These are phyloP conservation scores for Cladophialophora psammophila DNA, from an alignment of 2,329 filamentous ascomycete genomes.

Conservation along the genomic window DNA sequence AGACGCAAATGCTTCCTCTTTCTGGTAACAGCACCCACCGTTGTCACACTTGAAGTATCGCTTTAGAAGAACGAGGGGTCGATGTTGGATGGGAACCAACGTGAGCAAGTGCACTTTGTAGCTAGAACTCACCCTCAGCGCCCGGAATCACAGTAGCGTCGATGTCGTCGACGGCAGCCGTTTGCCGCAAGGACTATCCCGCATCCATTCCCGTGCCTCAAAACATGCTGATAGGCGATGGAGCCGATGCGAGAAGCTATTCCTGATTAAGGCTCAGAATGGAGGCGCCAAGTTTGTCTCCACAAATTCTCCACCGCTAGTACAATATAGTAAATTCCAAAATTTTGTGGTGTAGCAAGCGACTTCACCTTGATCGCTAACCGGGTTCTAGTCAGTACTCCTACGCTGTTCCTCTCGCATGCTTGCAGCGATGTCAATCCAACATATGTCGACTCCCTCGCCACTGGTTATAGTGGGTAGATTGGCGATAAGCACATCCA, in stretches of 20 bases:
- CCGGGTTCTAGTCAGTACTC: neutral
- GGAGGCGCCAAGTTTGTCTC: neutral
- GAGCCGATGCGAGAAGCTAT: neutral
- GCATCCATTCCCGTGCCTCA: neutral
- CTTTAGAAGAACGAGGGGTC: neutral
- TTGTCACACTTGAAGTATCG: neutral
- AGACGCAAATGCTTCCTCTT: neutral
- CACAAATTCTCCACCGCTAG: neutral
- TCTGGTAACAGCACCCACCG: neutral
- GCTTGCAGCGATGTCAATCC: neutral
- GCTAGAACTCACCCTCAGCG: neutral
- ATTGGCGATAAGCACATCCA: neutral
- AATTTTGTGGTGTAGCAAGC: neutral
- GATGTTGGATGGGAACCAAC: neutral
- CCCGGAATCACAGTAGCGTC: neutral
- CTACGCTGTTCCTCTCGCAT: neutral
- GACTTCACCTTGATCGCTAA: neutral
- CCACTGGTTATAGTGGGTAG: neutral
- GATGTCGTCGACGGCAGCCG: neutral
- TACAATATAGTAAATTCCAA: neutral
- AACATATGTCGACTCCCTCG: neutral
- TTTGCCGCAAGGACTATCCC: neutral
- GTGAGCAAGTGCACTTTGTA: neutral
- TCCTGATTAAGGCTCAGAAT: neutral
- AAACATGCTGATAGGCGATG: neutral